Conservation (phyloP, 495 filamentous ascomycete species). For the Xylaria bambusicola region DNA sequence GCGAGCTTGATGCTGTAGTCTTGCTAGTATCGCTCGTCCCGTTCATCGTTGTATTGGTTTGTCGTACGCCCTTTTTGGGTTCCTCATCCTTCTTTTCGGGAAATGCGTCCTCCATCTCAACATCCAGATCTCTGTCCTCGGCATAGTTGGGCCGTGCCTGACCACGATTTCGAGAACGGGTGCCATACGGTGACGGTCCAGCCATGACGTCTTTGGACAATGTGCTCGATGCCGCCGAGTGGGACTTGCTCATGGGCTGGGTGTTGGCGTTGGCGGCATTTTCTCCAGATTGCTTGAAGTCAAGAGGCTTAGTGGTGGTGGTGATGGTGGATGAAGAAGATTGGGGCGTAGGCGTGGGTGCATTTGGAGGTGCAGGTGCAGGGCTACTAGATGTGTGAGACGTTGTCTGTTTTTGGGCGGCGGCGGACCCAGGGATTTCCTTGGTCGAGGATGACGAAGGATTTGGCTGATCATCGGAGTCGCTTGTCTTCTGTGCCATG, state of each 20-base stretch:
- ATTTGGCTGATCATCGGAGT: slow-evolving; percentile 37
- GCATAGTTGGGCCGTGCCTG: slow-evolving; percentile 88
- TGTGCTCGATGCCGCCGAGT: slow-evolving; percentile 40
- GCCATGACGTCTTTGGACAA: slow-evolving; percentile 40
- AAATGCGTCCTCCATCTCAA: slow-evolving; percentile 67
- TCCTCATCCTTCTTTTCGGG: slow-evolving; percentile 48
- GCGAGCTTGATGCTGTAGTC: slow-evolving; percentile 46
- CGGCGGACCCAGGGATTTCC: slow-evolving; percentile 28
- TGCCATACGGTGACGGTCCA: slow-evolving; percentile 77
- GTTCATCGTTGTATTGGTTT: slow-evolving; percentile 34
- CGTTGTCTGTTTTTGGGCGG: slow-evolving; percentile 30
- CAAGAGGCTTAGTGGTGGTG: slow-evolving; percentile 19
- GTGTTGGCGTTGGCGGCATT: slow-evolving; percentile 31
- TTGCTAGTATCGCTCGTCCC: slow-evolving; percentile 29
- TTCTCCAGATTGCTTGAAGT: slow-evolving; percentile 31
- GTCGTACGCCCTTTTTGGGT: slow-evolving; percentile 52
- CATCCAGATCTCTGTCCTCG: slow-evolving; percentile 90
- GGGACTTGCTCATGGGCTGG: slow-evolving; percentile 49
- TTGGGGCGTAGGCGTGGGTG: slow-evolving; percentile 16
- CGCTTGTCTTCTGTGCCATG: slow-evolving; percentile 39
- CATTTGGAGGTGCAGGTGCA: slow-evolving; percentile 25
- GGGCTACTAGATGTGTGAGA: slow-evolving; percentile 31
- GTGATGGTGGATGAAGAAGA: slow-evolving; percentile 7
- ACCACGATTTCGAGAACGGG: slow-evolving; percentile 89
- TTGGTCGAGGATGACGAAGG: slow-evolving; percentile 37